These are phyloP conservation scores for Phytopythium litorale DNA, from an alignment of 352 stramenopile species.

Conservation along the genomic window DNA sequence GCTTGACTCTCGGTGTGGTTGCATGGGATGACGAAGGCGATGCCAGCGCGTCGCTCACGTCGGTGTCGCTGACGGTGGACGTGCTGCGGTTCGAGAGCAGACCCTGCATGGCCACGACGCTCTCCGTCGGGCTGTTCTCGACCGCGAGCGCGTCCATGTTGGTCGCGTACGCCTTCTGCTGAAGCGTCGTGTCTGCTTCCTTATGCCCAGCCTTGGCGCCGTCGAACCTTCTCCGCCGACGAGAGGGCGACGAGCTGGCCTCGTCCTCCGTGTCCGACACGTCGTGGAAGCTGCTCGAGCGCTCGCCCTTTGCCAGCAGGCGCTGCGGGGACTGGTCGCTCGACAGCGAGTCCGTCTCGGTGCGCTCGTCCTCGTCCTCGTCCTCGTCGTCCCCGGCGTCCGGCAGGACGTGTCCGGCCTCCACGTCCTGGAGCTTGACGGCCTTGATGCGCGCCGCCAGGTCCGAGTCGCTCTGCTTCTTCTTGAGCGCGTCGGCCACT, in stretches of 20 bases:
- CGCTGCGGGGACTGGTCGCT: conserved; percentile 16
- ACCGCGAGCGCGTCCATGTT: conserved; percentile 32
- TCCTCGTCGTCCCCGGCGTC: conserved; percentile 16
- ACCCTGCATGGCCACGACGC: conserved; percentile 44
- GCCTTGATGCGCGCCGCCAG: conserved; percentile 4
- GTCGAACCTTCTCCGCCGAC: conserved; percentile 19
- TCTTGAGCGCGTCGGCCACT: conserved; percentile 10
- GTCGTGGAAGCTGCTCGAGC: conserved; percentile 10
- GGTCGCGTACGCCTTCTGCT: conserved; percentile 1
- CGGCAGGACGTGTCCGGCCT: conserved; percentile 1
- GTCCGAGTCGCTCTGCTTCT: conserved; percentile 7
- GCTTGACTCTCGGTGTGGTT: conserved; percentile 17
- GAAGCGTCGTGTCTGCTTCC: not conserved
- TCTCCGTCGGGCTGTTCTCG: conserved; percentile 51
- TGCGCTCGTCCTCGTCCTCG: conserved; percentile 17
- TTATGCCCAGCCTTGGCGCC: conserved; percentile 5
- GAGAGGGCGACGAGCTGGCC: conserved; percentile 13
- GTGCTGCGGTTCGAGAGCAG: conserved; percentile 29
- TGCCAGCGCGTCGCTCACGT: conserved; percentile 6
- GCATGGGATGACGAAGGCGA: conserved; percentile 1
- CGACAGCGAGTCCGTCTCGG: conserved; percentile 26
- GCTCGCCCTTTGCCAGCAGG: conserved; percentile 10
- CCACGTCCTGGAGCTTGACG: conserved; percentile 6
- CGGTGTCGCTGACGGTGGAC: conserved; percentile 13
- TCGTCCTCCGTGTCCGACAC: conserved; percentile 13